Evolutionary conservation across 2,329 filamentous ascomycete species (phyloP), one percentile per base, ranked within the genome.

Genomic region (Trichophyton schoenleinii): DNA sequence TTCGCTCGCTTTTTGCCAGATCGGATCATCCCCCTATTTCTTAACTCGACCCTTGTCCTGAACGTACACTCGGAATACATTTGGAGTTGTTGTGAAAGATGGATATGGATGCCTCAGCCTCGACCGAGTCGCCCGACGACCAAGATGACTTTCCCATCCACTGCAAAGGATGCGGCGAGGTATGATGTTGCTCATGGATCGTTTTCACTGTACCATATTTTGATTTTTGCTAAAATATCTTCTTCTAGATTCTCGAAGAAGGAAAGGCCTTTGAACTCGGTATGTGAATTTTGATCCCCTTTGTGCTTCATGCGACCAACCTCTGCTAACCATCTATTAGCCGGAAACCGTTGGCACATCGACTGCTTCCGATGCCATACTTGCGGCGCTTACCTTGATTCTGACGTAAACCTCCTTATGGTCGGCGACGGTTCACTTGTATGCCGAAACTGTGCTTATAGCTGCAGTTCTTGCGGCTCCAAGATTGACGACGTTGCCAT

Each of bases 381-480:
- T 61, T 99, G 92, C 80, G 85, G 86, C 70, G 96, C 91, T 63
- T 85, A 96, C 62, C 90, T 99, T 77, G 94, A 99, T 78, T 97
- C 94, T 64, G 92, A 99, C 72, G 94, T 94, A 69, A 97, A 97
- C 76, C 86, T 99, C 58, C 86, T 99, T 59, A 87, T 99, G 28
- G 88, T 99, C 65, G 94, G 94, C 73, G 94, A 99, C 77, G 94
- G 94, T 66, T 97, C 92, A 18, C 84, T 99, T 67, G 97, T 99
- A 68, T 99, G 94, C 81, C 97, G 96, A 79, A 96, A 96, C 76
- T 99, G 94, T 79, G 97, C 94, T 60, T 99, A 99, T 75, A 96
- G 91, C 80, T 99, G 94, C 80, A 96, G 86, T 74, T 91, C 91
- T 60, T 99, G 94, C 75, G 86, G 86, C 63, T 92, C 95, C 79